Evolutionary conservation across 257 asterid species (phyloP).

Genomic region (Solanum sitiens): DNA sequence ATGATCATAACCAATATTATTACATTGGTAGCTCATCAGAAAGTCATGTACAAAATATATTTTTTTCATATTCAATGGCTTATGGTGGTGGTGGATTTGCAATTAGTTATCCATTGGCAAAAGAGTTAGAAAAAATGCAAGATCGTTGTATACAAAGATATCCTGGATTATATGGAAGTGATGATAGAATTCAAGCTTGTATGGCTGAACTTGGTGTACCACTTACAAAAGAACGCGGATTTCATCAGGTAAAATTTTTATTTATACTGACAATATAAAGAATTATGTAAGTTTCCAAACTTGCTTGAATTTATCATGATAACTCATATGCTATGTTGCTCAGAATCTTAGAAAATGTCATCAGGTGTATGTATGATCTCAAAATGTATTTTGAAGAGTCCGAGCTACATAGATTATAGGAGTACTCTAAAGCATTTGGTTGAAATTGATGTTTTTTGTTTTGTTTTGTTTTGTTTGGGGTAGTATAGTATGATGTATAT

Average conservation of each 20-base stretch:
- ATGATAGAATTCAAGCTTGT: constrained; percentile 69
- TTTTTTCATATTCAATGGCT: constrained; percentile 60
- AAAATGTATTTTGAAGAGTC: not conserved
- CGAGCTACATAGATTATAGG: not conserved
- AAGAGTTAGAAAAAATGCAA: constrained; percentile 56
- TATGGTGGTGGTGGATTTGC: constrained; percentile 77
- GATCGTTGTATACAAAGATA: constrained; percentile 53
- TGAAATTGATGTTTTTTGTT: not conserved
- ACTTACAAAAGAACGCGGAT: constrained; percentile 63
- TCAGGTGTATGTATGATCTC: no score
- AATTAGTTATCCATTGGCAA: constrained; percentile 55
- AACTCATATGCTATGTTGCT: not conserved
- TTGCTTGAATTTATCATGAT: not conserved
- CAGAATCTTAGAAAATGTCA: not conserved
- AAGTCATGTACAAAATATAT: constrained; percentile 62
- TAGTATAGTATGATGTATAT: constrained; percentile 51
- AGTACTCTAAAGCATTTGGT: not conserved
- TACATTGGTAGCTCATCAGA: constrained; percentile 60
- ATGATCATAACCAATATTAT: constrained; percentile 52
- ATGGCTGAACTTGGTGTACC: constrained; percentile 81
- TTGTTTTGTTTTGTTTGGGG: not conserved
- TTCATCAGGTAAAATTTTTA: constrained; percentile 47
- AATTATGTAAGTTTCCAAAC: not conserved
- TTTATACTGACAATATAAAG: not conserved
- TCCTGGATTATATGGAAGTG: constrained; percentile 64